phyloP scores from a whole-genome alignment of 805 yeast species.

The Starmerella cellae region DNA sequence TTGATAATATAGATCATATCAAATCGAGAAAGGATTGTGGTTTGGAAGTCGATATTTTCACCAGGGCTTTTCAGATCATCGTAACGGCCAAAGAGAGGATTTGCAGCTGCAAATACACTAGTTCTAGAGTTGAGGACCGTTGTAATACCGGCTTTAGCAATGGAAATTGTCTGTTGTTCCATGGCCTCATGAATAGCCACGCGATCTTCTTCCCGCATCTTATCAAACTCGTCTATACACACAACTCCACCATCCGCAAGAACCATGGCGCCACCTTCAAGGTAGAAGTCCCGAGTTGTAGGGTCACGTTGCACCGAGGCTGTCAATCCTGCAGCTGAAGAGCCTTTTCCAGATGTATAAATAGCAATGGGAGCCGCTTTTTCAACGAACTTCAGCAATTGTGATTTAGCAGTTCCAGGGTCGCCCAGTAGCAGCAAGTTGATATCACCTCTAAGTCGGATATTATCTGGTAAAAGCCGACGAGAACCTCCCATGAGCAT shows the following conservation, averaged over 20 bases:
- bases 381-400: slow-evolving; percentile 85
- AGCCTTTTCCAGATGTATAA: slow-evolving; percentile 97
- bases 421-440: slow-evolving; percentile 89
- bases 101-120: slow-evolving; percentile 93
- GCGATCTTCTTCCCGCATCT: slow-evolving; percentile 97
- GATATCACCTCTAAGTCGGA: slow-evolving; percentile 93
- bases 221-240: slow-evolving; percentile 97
- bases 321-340: slow-evolving; percentile 98
- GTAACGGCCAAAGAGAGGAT: slow-evolving; percentile 92
- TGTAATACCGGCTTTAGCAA: slow-evolving; percentile 98
- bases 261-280: slow-evolving; percentile 99
- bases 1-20: slow-evolving; percentile 97
- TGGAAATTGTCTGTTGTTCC: slow-evolving; percentile 98
- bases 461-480: slow-evolving; percentile 84
- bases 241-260: slow-evolving; percentile 98
- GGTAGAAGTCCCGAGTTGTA: slow-evolving; percentile 70
- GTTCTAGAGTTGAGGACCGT: slow-evolving; percentile 94
- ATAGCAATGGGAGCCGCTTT: slow-evolving; percentile 89
- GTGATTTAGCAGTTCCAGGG: slow-evolving; percentile 99
- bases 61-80: slow-evolving; percentile 95
- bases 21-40: slow-evolving; percentile 90
- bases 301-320: slow-evolving; percentile 94
- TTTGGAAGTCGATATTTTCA: slow-evolving; percentile 94
- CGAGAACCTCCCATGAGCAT: slow-evolving; percentile 88
- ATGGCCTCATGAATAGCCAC: slow-evolving; percentile 99